Evolutionary conservation across 768 basidiomycete species (phyloP), one percentile per base, ranked within the genome.

Genomic region (Kwoniella dendrophila): DNA sequence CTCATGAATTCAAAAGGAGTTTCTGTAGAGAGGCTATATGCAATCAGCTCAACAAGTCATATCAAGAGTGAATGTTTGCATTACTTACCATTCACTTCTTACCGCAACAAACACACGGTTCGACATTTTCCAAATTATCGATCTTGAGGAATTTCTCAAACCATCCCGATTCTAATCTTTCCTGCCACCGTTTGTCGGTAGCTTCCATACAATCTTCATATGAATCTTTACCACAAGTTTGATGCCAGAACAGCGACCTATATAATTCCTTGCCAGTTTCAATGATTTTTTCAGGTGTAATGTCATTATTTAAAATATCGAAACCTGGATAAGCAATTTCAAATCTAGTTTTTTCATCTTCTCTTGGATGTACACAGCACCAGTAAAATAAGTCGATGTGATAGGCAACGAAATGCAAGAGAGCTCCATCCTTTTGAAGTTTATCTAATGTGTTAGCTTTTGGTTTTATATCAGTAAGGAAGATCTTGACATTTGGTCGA

Each of bases 361-460:
- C 26, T 20, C 52, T 27, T 11, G 33, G 20, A 38, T 53, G 52
- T 16, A 20, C 52, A 26, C 52, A 53, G 22, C 52, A 53, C 52
- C 34, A 53, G 29, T 53, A 53, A 22, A 38, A n/a, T 22, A 32
- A 30, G 29, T 53, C 52, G 20, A 53, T 16, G 18, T 32, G 18
- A 3, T 14, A 36, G 11, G 33, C 52, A 7, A 53, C 11, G n/a
- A 29, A 48, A 48, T 10, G 26, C 45, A 48, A n/a, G 4, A n/a
- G 20, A 6, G 4, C 6, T 5, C 27, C 11, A 24, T 26, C 45
- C 6, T 29, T 20, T 27, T 4, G 11, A 18, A 48, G 20, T 10
- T 48, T 6, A 29, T 27, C 24, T 7, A 29, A 27, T 8, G 26
- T 20, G 20, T 26, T 20, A 10, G 20, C n/a, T 8, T 7, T 48